Base-by-base conservation (phyloP, 2,329 filamentous ascomycete genomes). In the Cordyceps farinosa region DNA sequence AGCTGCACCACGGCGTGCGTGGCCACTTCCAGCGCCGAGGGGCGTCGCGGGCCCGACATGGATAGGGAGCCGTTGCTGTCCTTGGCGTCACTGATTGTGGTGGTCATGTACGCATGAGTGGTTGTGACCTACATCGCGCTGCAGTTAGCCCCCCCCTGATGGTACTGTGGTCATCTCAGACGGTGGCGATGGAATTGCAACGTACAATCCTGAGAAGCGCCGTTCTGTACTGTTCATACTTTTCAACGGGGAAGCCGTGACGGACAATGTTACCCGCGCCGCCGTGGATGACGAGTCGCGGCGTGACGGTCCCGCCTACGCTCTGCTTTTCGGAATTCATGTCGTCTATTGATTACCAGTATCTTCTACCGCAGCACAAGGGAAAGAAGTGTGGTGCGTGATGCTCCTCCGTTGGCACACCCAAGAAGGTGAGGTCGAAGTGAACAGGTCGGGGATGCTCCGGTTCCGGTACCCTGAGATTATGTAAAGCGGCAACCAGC, bases 1-100 rank as follows among this genome's bases (percentile, higher is more conserved):
- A 97, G 84, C 32, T 88, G 81, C 1, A 81, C 79, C 11, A 96
- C 91, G 51, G 92, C 92, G 73, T 88, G 84, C 1, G 89, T 88
- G 1, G 91, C 91, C 1, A 87, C 84, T 62, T 91, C 87, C 15
- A 97, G 82, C 0, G 92, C 90, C 0, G 82, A 82, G 9, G 84
- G 82, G 68, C 72, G 69, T 2, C 40, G 61, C 52, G 44, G 64
- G 1, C 54, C 44, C 40, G 22, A 10, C 36, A 22, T 51, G 36
- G 45, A n/a, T 1, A 7, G 5, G 10, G 29, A 65, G 59, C 27
- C 62, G n/a, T 30, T 61, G 22, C 55, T 59, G 15, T 51, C 48
- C 42, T 54, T 32, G 34, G 13, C 15, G 54, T 64, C 55, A n/a
- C 45, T n/a, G 34, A 57, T 52, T 8, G 72, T 71, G 3, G 75